Base-by-base conservation (phyloP, 2,329 filamentous ascomycete genomes). In the Pseudocercospora pini-densiflorae region DNA sequence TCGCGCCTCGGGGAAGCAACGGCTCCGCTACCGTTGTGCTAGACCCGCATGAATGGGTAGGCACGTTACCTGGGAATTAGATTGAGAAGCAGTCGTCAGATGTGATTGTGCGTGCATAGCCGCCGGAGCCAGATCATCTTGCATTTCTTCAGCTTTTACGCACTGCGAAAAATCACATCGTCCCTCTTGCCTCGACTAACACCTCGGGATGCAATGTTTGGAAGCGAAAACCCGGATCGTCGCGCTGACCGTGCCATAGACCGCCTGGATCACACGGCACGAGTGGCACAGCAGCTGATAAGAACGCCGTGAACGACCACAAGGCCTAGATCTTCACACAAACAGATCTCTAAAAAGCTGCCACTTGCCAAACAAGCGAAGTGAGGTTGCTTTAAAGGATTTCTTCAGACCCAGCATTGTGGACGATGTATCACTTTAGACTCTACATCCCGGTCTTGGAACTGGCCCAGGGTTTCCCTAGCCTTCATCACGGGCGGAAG, bases 11-110 rank as follows among this genome's bases (percentile, higher is more conserved):
- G 65, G 64, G 60, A 55, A 53, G 27, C 16, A 14, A 57, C 65
- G 62, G 63, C 68, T 63, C 68, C 65, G 68, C 64, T 61, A 24
- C 58, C 58, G 57, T 40, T 62, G 62, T 64, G 45, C 45, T 55
- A 61, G 45, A 43, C 61, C 65, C 65, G 65, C 68, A 66, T 68
- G 61, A 66, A 54, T n/a, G 12, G 24, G 59, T 19, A 59, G 47
- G 61, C 68, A 70, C 59, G 68, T 70, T 59, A 62, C 64, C 45
- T 65, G 49, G 3, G 9, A 27, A 16, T 36, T 8, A 55, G 24
- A 33, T 51, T 31, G 19, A 19, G 21, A 51, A 61, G 40, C 45
- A 54, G 60, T 49, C 21, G 47, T 10, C 19, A 55, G 40, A 33
- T 54, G 60, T 62, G 49, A 49, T 51, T 7, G 14, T 29, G 43